A percentile compares a stretch with the other conserved stretches of the same genome.
phyloP scores from a whole-genome alignment of 2,329 filamentous ascomycete genomes.

The Ophiostoma australiae region DNA sequence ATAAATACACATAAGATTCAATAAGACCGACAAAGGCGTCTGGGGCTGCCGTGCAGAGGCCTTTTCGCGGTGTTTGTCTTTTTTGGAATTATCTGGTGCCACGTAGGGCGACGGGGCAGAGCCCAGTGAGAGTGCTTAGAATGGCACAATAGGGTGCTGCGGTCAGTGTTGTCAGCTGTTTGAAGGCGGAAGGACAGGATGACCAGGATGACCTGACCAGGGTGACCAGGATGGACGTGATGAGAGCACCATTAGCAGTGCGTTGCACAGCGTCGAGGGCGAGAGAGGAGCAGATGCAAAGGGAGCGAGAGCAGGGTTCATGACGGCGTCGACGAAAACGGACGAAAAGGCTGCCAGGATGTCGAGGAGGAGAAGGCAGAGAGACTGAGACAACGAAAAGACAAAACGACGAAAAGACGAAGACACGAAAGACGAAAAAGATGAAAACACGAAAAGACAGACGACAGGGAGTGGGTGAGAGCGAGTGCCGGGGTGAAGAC shows the following conservation, averaged over 20 bases:
- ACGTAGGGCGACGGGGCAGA: background rate
- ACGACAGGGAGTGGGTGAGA: background rate
- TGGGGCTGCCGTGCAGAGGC: background rate
- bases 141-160: too few relatives aligned
- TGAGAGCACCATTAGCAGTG: background rate
- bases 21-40: background rate
- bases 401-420: background rate
- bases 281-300: background rate
- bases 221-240: too few relatives aligned
- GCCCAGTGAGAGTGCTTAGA: background rate
- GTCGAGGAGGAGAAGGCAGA: background rate
- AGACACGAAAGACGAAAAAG: background rate
- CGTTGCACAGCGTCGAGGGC: background rate
- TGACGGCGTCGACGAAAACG: slow-evolving; percentile 3
- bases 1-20: background rate
- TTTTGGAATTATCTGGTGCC: background rate
- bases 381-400: background rate
- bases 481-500: background rate
- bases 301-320: background rate
- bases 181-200: background rate
- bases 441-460: background rate
- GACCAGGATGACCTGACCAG: too few relatives aligned
- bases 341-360: background rate
- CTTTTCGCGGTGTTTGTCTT: background rate
- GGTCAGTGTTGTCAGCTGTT: background rate